Conservation (phyloP, 1,284 basidiomycete genomes). For the Cryptococcus floricola region DNA sequence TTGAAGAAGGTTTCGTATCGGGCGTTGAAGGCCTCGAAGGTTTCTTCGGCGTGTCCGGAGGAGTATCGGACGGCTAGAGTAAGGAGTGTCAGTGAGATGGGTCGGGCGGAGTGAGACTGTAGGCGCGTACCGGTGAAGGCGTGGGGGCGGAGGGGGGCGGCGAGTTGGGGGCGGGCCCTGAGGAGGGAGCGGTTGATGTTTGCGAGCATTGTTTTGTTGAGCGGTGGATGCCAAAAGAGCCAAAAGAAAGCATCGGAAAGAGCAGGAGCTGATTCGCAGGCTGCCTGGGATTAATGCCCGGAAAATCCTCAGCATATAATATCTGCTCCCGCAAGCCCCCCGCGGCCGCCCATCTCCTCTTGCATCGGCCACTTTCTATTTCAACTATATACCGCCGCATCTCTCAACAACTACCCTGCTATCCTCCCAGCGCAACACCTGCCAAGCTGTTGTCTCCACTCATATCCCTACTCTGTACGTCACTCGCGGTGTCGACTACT, state of each 20-base stretch:
- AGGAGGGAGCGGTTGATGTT: constrained; percentile 37
- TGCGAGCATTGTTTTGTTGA: constrained; percentile 14
- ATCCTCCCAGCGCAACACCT: too few relatives aligned
- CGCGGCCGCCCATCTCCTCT: too few relatives aligned
- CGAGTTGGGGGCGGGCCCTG: constrained; percentile 29
- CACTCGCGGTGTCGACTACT: too few relatives aligned
- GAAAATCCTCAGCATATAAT: too few relatives aligned
- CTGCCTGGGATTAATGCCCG: not conserved
- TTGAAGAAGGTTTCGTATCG: constrained; percentile 93
- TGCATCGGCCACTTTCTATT: too few relatives aligned
- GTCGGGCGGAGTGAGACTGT: not conserved
- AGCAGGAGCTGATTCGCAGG: constrained; percentile 2
- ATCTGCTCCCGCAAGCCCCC: too few relatives aligned
- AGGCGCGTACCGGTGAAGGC: constrained; percentile 36
- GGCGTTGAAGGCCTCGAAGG: constrained; percentile 88
- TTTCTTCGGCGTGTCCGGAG: constrained; percentile 59
- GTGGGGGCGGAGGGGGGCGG: constrained; percentile 27
- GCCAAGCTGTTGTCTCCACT: too few relatives aligned
- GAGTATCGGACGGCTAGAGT: constrained; percentile 35
- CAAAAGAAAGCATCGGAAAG: constrained; percentile 3
- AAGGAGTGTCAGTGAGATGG: not conserved
- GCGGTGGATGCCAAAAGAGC: not conserved
- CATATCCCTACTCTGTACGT: too few relatives aligned
- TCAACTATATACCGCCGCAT: too few relatives aligned
- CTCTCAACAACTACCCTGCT: too few relatives aligned